Evolutionary conservation across 495 filamentous ascomycete genomes (phyloP).

Genomic region (Echria macrotheca): DNA sequence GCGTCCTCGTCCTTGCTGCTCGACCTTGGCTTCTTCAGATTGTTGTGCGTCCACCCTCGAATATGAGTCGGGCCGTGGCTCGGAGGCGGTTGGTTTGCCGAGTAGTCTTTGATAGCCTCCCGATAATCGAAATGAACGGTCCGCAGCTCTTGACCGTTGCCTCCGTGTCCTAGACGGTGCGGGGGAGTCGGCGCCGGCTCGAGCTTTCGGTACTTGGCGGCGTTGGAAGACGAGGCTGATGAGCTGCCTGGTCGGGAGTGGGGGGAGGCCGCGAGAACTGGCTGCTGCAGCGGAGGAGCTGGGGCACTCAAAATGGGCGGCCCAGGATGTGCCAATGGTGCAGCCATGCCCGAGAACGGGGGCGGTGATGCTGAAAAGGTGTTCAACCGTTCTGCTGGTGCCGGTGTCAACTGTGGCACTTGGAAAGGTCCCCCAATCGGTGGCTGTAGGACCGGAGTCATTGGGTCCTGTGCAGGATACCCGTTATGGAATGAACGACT

Average conservation of each 20-base stretch:
- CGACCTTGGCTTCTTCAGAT: constrained; percentile 24
- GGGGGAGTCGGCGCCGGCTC: constrained; percentile 44
- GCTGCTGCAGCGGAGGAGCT: constrained; percentile 1
- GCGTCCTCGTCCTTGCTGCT: neutral
- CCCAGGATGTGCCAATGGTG: too few relatives aligned
- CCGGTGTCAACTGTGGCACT: neutral
- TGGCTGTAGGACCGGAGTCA: constrained; percentile 18
- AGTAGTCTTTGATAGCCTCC: constrained; percentile 43
- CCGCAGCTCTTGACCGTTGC: constrained; percentile 38
- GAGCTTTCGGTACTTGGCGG: constrained; percentile 42
- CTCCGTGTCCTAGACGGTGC: constrained; percentile 33
- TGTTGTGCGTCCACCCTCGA: constrained; percentile 47
- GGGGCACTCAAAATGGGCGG: neutral
- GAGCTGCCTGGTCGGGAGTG: constrained; percentile 21
- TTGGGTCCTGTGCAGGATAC: constrained; percentile 30
- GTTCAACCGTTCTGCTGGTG: constrained; percentile 14
- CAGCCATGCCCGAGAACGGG: constrained; percentile 10
- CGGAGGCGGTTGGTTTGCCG: constrained; percentile 39
- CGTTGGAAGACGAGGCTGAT: constrained; percentile 20
- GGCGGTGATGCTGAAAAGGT: constrained; percentile 15
- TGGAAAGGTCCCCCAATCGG: constrained; percentile 13
- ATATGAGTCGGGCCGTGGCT: constrained; percentile 41
- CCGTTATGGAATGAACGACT: constrained; percentile 37
- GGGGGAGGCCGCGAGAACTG: neutral
- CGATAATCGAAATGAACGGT: constrained; percentile 45